Base-by-base conservation (phyloP, 768 basidiomycete species). In the Gyrodon lividus region DNA sequence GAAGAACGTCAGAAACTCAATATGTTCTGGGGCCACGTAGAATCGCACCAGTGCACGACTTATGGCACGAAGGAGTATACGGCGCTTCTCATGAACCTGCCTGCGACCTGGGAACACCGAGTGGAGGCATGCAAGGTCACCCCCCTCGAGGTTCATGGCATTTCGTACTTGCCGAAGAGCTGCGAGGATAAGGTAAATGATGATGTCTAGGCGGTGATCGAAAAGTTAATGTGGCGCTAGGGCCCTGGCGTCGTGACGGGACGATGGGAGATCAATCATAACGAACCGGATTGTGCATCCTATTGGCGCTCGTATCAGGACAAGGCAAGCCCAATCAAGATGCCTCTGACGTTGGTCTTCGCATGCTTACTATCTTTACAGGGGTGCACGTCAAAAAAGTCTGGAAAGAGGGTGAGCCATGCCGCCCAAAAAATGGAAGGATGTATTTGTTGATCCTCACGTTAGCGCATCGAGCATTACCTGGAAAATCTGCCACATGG, bases 41-140 rank as follows among this genome's bases (percentile, higher is more conserved):
- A 52, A 16, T 41, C 49, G 3, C 60, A 65, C 19, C 45, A 57
- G 24, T 72, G 70, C 55, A 59, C 50, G 22, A 59, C 62, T 0
- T 70, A 63, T 14, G 64, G 56, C 1, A 63, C 61, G 23, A 54
- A 66, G 28, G 61, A 64, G 50, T 72, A 70, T 9, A 61, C 63
- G 9, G 70, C 71, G 0, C 45, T 57, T 5, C 49, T 72, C 0
- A 52, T 56, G 42, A 72, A 72, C 35, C 48, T 69, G 2, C 71
- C 68, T 2, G 17, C 23, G 13, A 24, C 40, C 6, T 70, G 66
- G 48, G 48, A 44, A 37, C 51, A 12, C 2, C 52, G 54, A 3
- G n/a, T 69, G 3, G 57, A 61, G n/a, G 60, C 60, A 10, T 68
- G 66, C 52, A 64, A 40, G 33, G 57, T 50, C 7, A 68, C 56